Evolutionary conservation across 2,329 filamentous ascomycete species (phyloP), one percentile per base, ranked within the genome.

Genomic region (Ascocoryne sarcoides): DNA sequence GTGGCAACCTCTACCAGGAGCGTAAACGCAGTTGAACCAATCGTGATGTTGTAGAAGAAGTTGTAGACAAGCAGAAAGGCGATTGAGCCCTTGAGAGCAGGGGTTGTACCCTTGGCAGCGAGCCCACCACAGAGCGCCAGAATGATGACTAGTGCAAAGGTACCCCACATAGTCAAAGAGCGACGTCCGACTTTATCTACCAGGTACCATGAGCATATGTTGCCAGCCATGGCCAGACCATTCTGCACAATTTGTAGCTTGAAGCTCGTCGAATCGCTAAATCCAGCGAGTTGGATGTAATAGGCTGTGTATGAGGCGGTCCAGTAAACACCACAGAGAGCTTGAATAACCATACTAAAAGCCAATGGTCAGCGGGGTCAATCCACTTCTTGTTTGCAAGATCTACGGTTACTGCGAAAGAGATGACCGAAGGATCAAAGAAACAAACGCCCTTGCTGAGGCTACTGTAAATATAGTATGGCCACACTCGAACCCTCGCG

Each of bases 231-330:
- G 15, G 62, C 62, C 14, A 60, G 54, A 5, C 58, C 57, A 5
- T 60, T 60, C 32, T 60, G 58, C 9, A 58, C 58, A 10, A 65
- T 59, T 4, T 59, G 60, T 10, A 64, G 53, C 15, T 57, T 48
- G 44, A 65, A 66, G 2, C 60, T 56, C 29, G 57, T 44, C 19
- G 48, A 51, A 12, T 55, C 51, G n/a, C 53, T 46, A 20, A 62
- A 52, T 7, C 62, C 64, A 4, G 59, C 60, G 10, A 7, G 8
- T 38, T 66, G 54, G 53, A 65, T 66, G 55, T 69, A 69, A 49
- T 69, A 70, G 9, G 39, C 43, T 9, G 18, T 33, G 33, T 49
- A 49, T 3, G 12, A 23, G 2, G 63, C 66, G 4, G 61, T 57
- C 48, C 64, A 67, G 12, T 41, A 31, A 12, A 45, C 32, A 5